These are phyloP conservation scores for Steccherinum ochraceum DNA, from an alignment of 768 basidiomycete species.

Conservation along the genomic window DNA sequence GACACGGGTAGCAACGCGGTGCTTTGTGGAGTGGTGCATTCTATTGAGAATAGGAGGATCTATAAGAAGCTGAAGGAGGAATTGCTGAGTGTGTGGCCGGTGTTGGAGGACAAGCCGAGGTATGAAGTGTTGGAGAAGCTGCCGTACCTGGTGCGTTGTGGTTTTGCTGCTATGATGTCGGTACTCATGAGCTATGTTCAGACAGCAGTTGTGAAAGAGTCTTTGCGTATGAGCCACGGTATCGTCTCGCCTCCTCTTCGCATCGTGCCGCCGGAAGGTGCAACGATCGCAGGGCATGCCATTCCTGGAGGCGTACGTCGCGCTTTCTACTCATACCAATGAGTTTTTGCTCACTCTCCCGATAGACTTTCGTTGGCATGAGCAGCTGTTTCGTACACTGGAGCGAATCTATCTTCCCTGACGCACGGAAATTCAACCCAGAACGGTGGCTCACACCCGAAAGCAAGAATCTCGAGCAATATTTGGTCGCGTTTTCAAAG, in stretches of 20 bases:
- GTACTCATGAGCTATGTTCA: slow-evolving; percentile 16
- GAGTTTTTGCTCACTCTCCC: not conserved
- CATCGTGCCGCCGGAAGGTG: slow-evolving; percentile 28
- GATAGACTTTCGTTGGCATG: slow-evolving; percentile 37
- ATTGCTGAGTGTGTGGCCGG: slow-evolving; percentile 35
- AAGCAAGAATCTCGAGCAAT: slow-evolving; percentile 31
- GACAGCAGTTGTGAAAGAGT: slow-evolving; percentile 44
- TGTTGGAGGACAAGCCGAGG: slow-evolving; percentile 22
- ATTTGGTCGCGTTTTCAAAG: slow-evolving; percentile 37
- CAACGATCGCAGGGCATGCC: slow-evolving; percentile 27
- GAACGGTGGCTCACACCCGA: slow-evolving; percentile 36
- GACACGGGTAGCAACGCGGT: slow-evolving; percentile 38
- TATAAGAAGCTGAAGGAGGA: slow-evolving; percentile 24
- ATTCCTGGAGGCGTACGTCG: slow-evolving; percentile 34
- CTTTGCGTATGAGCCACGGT: slow-evolving; percentile 35
- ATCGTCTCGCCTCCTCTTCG: slow-evolving; percentile 33
- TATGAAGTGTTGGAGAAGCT: slow-evolving; percentile 37
- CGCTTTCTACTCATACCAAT: not conserved
- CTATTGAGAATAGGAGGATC: slow-evolving; percentile 27
- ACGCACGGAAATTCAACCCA: slow-evolving; percentile 33
- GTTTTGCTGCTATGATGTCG: too few species aligned
- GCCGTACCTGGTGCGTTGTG: slow-evolving; percentile 36
- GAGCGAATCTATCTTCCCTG: slow-evolving; percentile 10
- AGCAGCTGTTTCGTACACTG: slow-evolving; percentile 15
- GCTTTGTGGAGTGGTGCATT: slow-evolving; percentile 29